Evolutionary conservation across 306 rosid genomes (phyloP).

Genomic region (Purshia tridentata): DNA sequence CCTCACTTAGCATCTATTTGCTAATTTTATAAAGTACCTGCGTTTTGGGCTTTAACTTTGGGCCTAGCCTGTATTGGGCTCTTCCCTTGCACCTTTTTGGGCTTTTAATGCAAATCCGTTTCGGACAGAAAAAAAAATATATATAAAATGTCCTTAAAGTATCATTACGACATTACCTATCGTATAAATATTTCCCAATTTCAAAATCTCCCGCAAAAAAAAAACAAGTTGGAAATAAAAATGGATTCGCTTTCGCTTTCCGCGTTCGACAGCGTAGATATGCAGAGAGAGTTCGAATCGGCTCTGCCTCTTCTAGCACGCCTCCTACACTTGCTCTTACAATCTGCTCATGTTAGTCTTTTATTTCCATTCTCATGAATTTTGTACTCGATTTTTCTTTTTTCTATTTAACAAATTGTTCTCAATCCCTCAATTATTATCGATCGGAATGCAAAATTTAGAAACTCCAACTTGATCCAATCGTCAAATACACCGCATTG

Average conservation of each 20-base stretch:
- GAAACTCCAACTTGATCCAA: constrained; percentile 50
- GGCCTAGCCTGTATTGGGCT: no score
- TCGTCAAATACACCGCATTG: constrained; percentile 71
- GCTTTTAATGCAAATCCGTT: no score
- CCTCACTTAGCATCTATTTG: no score
- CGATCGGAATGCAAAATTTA: constrained; percentile 8
- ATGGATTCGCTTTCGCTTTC: not conserved
- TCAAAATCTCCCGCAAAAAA: constrained; percentile 5
- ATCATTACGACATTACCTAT: no score
- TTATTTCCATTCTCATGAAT: not conserved
- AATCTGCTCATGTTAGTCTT: constrained; percentile 42
- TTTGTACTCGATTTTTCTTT: not conserved
- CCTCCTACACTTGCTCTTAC: constrained; percentile 54
- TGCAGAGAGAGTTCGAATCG: constrained; percentile 18
- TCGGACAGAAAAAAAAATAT: no score
- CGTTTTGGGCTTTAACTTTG: no score
- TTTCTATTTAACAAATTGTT: not conserved
- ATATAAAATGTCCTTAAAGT: no score
- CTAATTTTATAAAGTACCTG: no score
- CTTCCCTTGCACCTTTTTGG: no score
- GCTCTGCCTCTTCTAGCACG: constrained; percentile 35
- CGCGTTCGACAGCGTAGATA: constrained; percentile 5
- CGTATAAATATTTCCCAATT: not conserved
- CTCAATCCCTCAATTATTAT: not conserved
- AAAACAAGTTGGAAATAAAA: not conserved